Percentiles rank a stretch among this genome's conserved stretches.
These are phyloP conservation scores for Hirschfeldia incana DNA, from an alignment of 345 rosid species.

Conservation along the genomic window DNA sequence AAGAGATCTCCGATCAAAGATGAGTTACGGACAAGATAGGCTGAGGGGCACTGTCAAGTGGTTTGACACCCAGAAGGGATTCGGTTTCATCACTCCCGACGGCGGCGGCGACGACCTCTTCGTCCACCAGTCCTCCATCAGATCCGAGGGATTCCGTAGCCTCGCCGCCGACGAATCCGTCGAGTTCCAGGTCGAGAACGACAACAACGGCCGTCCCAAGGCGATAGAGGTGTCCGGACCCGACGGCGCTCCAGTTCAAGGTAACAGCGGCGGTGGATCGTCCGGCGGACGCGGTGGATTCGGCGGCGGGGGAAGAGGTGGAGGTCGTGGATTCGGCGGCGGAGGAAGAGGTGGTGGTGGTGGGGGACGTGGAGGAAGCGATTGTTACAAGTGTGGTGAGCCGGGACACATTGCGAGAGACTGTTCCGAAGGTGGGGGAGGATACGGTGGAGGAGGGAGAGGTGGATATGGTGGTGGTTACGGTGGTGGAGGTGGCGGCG, in stretches of 20 bases:
- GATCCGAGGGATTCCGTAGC: constrained; percentile 74
- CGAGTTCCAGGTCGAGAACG: constrained; percentile 53
- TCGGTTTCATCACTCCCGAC: constrained; percentile 89
- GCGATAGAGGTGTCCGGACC: constrained; percentile 85
- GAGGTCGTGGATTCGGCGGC: constrained; percentile 31
- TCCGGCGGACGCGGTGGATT: constrained; percentile 34
- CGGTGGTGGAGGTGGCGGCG: constrained; percentile 1
- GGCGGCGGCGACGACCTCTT: constrained; percentile 78
- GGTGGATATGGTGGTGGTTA: constrained; percentile 13
- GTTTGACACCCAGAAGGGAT: constrained; percentile 81
- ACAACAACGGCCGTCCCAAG: constrained; percentile 61
- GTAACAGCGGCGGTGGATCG: constrained; percentile 30
- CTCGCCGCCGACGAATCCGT: constrained; percentile 64
- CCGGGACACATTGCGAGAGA: constrained; percentile 36
- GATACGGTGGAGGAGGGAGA: background rate
- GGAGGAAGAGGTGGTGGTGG: constrained; percentile 20
- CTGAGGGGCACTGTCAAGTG: constrained; percentile 63
- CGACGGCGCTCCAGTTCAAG: constrained; percentile 34
- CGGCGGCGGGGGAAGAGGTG: constrained; percentile 23
- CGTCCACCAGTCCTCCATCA: constrained; percentile 85
- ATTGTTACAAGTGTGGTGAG: constrained; percentile 38
- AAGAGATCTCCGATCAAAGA: constrained; percentile 1
- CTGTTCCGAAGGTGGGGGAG: constrained; percentile 31
- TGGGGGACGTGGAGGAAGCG: constrained; percentile 22
- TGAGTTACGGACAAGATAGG: constrained; percentile 29